phyloP scores from a whole-genome alignment of 148 eudicot genomes.

The Rhododendron simsii region DNA sequence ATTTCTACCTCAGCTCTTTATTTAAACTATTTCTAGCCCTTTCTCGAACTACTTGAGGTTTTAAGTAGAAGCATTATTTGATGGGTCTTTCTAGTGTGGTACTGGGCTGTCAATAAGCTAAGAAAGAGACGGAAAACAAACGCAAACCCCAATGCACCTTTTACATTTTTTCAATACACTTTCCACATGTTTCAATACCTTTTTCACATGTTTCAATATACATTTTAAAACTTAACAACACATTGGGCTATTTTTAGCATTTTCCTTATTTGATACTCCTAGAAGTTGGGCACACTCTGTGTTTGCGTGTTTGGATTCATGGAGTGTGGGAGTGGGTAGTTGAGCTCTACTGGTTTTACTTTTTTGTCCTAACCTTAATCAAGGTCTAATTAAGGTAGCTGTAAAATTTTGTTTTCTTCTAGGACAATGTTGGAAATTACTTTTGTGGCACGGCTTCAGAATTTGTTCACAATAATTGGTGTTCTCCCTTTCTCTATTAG shows the following conservation, averaged over 20 bases:
- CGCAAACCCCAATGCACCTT: not conserved
- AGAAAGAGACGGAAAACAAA: not conserved
- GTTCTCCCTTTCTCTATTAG: not conserved
- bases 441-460: not conserved
- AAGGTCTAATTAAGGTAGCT: not conserved
- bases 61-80: not conserved
- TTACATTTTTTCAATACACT: not conserved
- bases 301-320: not conserved
- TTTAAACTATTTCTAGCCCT: not conserved
- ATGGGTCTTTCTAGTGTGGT: not conserved
- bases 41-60: not conserved
- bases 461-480: too few species aligned
- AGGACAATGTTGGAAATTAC: not conserved
- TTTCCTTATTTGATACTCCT: not conserved
- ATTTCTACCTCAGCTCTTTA: not conserved
- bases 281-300: not conserved
- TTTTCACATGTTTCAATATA: too few species aligned
- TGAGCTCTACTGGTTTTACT: not conserved
- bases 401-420: not conserved
- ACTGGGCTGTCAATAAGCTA: not conserved
- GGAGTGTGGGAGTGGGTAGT: not conserved
- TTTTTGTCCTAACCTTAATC: not conserved
- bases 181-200: too few species aligned
- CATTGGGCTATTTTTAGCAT: not conserved
- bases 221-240: not conserved